Evolutionary conservation across 1,139 yeast genomes (phyloP).

Genomic region (Yamadazyma trypodendri): DNA sequence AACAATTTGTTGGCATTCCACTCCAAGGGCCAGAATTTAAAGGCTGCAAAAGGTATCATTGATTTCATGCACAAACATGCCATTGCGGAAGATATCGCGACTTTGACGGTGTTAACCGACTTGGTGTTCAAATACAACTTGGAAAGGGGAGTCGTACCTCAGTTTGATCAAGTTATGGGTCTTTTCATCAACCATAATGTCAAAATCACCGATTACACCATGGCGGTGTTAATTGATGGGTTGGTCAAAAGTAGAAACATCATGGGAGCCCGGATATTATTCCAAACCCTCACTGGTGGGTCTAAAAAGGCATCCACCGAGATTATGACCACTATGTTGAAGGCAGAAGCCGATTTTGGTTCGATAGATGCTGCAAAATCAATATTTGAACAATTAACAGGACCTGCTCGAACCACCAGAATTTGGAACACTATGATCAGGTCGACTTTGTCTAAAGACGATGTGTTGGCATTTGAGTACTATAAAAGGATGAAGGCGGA

Average conservation of each 20-base stretch:
- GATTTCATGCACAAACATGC: conserved; percentile 36
- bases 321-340: conserved; percentile 57
- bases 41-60: conserved; percentile 40
- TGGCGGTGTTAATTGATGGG: conserved; percentile 57
- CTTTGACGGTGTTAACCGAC: conserved; percentile 65
- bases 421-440: conserved; percentile 63
- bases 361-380: conserved; percentile 46
- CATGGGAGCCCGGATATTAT: conserved; percentile 53
- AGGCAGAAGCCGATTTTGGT: conserved; percentile 56
- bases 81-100: conserved; percentile 61
- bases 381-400: conserved; percentile 44
- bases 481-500: conserved; percentile 30
- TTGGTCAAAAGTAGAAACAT: conserved; percentile 50
- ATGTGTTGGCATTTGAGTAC: conserved; percentile 40
- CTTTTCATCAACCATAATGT: conserved; percentile 44
- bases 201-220: conserved; percentile 49
- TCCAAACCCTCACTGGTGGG: conserved; percentile 21
- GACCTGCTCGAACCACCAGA: conserved; percentile 34
- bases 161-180: conserved; percentile 38
- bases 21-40: conserved; percentile 28
- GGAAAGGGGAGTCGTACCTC: conserved; percentile 45
- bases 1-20: conserved; percentile 37
- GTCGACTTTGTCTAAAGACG: conserved; percentile 41
- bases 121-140: conserved; percentile 49
- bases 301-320: conserved; percentile 29